Evolutionary conservation across 2,329 filamentous ascomycete genomes (phyloP), one percentile per base, ranked within the genome.

Genomic region (Orbilia blumenaviensis): DNA sequence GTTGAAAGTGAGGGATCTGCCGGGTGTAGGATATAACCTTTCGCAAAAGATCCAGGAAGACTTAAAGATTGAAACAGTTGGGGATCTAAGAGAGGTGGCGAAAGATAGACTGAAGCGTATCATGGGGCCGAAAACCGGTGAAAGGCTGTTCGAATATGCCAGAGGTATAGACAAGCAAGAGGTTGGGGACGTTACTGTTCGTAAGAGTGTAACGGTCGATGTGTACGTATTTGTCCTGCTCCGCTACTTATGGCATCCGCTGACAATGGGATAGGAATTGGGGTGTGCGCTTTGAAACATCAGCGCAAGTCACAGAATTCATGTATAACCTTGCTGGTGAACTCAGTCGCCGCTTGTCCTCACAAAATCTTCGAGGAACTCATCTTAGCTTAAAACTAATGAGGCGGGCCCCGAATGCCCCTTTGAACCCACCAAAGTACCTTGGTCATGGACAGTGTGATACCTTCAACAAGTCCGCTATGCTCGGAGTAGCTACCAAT

Each of bases 401-500:
- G 93, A 88, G 91, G 77, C 89, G 94, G 77, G 89, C 94, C 14
- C 85, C 89, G 21, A 92, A 97, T 83, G 94, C 95, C 14, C 95
- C 95, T 0, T 84, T 97, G 14, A 94, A 98, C 81, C 93, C 95
- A 1, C 89, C 91, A 0, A 99, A 99, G 81, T 93, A 97, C 83
- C 86, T 99, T 0, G 95, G 95, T 0, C 95, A 98, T 83, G 95
- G 95, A 0, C 94, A 93, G 83, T 99, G 95, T 81, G 95, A 99
- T 81, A 92, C 89, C 0, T 96, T 94, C 85, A 98, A 93, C 84
- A 98, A 96, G 82, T 96, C 93, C 79, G 83, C 91, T 7, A 82
- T 89, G 1, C 90, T 99, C 75, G 94, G 94, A 0, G 89, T 97
- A 14, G 89, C 94, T 2, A 98, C 94, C 0, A 91, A 96, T 81